Evolutionary conservation across 148 eudicot genomes (phyloP), one percentile per base, ranked within the genome.

Genomic region (Camellia sinensis): DNA sequence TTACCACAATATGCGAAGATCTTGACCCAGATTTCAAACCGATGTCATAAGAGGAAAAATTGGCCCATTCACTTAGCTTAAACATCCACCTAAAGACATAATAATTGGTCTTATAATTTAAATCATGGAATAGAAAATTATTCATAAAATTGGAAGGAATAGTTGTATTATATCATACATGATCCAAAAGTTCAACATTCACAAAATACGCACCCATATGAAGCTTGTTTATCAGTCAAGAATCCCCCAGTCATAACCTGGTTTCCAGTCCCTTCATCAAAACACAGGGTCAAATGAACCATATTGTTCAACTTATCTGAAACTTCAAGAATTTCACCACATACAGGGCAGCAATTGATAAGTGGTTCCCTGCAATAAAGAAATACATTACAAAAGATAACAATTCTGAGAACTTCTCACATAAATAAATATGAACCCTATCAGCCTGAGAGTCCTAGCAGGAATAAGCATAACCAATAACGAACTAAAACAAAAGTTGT

Each of bases 21-120:
- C 89, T 89, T 81, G 97, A 88, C 62, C 97, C 98, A 71, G 97
- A 90, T 79, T 87, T 85, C 81, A 88, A 80, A 53, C 98, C 98
- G 57, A 91, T 84, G 71, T 88, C 93, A 83, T 93, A 93, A n/a
- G 93, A 87, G 61, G 98, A 90, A 79, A 87, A 82, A 66, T 95
- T 96, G 67, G 94, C 90, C 98, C 98, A 95, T 86, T 95, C 98
- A 91, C 91, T 93, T 67, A 95, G 78, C 85, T 93, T 95, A 81
- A 95, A 92, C 89, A 92, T 87, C 98, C 98, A 95, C 85, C 98
- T 95, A 78, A 37, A 29, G 5, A 72, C 57, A 71, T 43, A 80
- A 22, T 19, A 73, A 74, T 54, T 71, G 69, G 53, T 22, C 37
- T 82, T 60, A 77, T 7, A 61, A 81, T 50, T 45, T 12, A 4